Evolutionary conservation across 139 green algal genomes (phyloP).

Genomic region (Picochlorum sp.): DNA sequence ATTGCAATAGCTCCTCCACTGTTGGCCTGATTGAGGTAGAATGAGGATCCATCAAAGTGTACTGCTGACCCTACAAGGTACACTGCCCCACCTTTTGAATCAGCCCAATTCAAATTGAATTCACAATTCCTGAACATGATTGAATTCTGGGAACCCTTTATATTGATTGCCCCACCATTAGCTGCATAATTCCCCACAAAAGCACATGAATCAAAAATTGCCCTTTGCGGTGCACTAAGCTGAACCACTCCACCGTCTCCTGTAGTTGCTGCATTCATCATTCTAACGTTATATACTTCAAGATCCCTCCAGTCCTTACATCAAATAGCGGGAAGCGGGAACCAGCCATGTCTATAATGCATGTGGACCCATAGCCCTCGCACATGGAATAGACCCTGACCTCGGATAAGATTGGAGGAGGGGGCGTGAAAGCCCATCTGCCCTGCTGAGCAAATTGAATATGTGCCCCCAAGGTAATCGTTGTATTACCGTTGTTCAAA

Average conservation of each 20-base stretch:
- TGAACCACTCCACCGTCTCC: conserved; percentile 18
- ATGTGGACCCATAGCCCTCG: conserved; percentile 23
- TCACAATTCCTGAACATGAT: conserved; percentile 22
- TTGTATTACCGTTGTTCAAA: conserved; percentile 13
- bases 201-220: conserved; percentile 18
- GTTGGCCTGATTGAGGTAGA: conserved; percentile 22
- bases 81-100: conserved; percentile 22
- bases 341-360: conserved; percentile 28
- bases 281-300: conserved; percentile 17
- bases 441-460: conserved; percentile 18
- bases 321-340: conserved; percentile 16
- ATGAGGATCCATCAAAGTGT: conserved; percentile 11
- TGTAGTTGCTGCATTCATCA: conserved; percentile 27
- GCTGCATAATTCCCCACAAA: conserved; percentile 24
- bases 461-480: conserved; percentile 27
- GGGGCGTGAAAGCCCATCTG: conserved; percentile 17
- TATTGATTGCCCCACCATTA: conserved; percentile 19
- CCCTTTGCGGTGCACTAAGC: conserved; percentile 1
- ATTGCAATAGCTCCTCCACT: conserved; percentile 24
- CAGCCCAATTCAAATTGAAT: conserved; percentile 25
- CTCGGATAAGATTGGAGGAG: conserved; percentile 16
- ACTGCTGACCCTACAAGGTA: conserved; percentile 16
- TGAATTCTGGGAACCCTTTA: conserved; percentile 14
- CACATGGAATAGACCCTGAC: conserved; percentile 17
- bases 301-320: conserved; percentile 6